Evolutionary conservation across 441 rosid genomes (phyloP).

Genomic region (Cnidoscolus chayamansa): DNA sequence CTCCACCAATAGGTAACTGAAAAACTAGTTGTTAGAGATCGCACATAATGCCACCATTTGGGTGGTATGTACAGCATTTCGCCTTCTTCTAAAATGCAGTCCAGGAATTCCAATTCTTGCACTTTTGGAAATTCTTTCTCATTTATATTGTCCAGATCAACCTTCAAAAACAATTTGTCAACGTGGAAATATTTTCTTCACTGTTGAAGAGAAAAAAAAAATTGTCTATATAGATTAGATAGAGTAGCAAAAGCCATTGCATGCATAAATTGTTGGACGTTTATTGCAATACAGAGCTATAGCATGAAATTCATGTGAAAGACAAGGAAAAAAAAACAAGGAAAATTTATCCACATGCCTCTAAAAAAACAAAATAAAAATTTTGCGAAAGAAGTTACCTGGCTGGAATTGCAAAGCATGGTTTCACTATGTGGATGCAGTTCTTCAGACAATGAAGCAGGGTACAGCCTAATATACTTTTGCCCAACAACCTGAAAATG

Average conservation of each 20-base stretch:
- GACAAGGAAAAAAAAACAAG: not conserved
- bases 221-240: not conserved
- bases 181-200: not conserved
- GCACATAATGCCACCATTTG: slow-evolving; percentile 98
- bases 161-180: slow-evolving; percentile 48
- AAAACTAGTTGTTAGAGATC: slow-evolving; percentile 74
- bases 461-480: slow-evolving; percentile 82
- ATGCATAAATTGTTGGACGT: not conserved
- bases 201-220: not conserved
- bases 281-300: not conserved
- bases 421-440: slow-evolving; percentile 77
- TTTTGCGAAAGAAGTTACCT: slow-evolving; percentile 43
- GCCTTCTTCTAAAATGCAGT: slow-evolving; percentile 88
- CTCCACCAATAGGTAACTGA: slow-evolving; percentile 99
- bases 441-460: slow-evolving; percentile 63
- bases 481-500: slow-evolving; percentile 76
- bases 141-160: slow-evolving; percentile 80
- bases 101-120: slow-evolving; percentile 63
- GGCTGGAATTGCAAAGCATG: slow-evolving; percentile 88
- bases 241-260: not conserved
- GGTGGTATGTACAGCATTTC: slow-evolving; percentile 98
- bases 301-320: not conserved
- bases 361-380: not conserved
- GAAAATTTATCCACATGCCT: not conserved
- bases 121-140: slow-evolving; percentile 55